phyloP scores from a whole-genome alignment of 345 rosid genomes.

The Populus euphratica region DNA sequence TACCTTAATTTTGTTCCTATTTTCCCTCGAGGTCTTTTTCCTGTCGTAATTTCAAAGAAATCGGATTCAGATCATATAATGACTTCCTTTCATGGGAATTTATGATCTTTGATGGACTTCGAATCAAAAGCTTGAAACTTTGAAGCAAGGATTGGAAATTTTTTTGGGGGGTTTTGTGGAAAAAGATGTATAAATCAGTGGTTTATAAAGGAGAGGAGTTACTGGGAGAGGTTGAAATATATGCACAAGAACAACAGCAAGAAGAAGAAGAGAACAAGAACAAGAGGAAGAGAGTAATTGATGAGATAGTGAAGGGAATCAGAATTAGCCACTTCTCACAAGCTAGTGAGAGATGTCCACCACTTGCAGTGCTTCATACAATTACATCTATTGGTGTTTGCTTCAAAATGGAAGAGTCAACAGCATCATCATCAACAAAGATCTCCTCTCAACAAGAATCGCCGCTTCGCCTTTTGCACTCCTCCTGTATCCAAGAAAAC shows the following conservation, averaged over 20 bases:
- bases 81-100: not conserved
- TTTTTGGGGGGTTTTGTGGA: not conserved
- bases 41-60: not conserved
- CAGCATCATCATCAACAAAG: constrained; percentile 21
- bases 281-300: constrained; percentile 45
- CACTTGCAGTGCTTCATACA: constrained; percentile 86
- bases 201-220: constrained; percentile 60
- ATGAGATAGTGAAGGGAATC: constrained; percentile 59
- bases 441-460: constrained; percentile 37
- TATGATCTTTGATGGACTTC: constrained; percentile 1
- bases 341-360: constrained; percentile 92
- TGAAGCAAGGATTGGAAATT: not conserved
- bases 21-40: not conserved
- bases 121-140: not conserved
- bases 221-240: constrained; percentile 78
- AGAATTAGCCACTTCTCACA: constrained; percentile 59
- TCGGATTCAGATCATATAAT: constrained; percentile 1
- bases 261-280: constrained; percentile 18
- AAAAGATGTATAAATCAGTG: constrained; percentile 61
- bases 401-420: constrained; percentile 77
- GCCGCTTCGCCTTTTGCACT: constrained; percentile 67
- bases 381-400: constrained; percentile 50
- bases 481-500: constrained; percentile 78
- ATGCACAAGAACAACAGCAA: constrained; percentile 40
- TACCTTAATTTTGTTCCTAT: constrained; percentile 8